Base-by-base conservation (phyloP, 2,329 filamentous ascomycete species). In the Amauroascus verrucosus region DNA sequence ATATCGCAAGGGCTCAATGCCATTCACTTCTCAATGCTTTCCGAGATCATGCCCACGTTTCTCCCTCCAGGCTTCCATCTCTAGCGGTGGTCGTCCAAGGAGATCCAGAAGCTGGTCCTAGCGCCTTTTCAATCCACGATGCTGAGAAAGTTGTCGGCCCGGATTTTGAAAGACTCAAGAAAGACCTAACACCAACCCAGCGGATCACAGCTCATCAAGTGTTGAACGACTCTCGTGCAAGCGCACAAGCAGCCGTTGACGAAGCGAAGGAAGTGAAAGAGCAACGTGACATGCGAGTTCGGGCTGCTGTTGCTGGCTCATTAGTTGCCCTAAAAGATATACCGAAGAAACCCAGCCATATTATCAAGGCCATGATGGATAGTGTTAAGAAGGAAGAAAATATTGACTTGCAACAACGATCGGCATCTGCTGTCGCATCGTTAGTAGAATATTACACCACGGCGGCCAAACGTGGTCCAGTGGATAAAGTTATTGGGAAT, bases 341-440 rank as follows among this genome's bases (percentile, higher is more conserved):
- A 8, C 91, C 94, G 0, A 97, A 95, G 79, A 97, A 95, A 67
- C 89, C 91, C 8, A 89, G 88, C 57, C 81, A 84, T 16, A 82
- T 95, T 11, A 98, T 98, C 72, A 96, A 95, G 71, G 88, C 84
- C 1, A 86, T 98, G 70, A 98, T 98, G 93, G 93, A 98, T 67
- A 97, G 91, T 63, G 81, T 98, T 64, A 98, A 97, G 71, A 84
- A 83, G 35, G 94, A 98, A 66, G 93, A 96, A 62, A 97, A 94
- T 63, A 71, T 85, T 26, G 87, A 93, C 60, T 76, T 98, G 1
- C 93, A 98, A 67, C 82, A 81, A 61, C 85, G 91, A 22, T 95
- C 91, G 26, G 88, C 90, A 1, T 81, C 80, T 13, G 90, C 89
- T 2, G 86, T 98, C 50, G 88, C 89, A 5, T 80, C 79, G 37